A percentile compares a stretch with the other conserved stretches of the same genome.
Evolutionary conservation across 129 eudicot species (phyloP).

Genomic region (Dittrichia graveolens): DNA sequence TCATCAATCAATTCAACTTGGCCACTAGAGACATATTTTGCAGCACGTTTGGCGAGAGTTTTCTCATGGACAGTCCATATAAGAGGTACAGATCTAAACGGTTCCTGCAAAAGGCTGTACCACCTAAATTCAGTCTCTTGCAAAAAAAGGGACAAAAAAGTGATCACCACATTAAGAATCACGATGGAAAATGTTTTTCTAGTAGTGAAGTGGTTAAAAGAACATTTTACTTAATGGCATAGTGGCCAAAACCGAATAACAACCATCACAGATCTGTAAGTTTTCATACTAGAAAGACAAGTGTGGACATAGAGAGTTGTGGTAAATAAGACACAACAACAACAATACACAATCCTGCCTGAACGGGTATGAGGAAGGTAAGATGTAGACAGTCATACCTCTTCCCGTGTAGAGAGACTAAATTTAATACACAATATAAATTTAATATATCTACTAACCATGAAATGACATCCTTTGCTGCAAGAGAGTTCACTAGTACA

Average conservation of each 20-base stretch:
- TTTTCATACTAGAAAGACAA: no score
- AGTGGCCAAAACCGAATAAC: no score
- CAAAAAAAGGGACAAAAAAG: background rate
- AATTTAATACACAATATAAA: background rate
- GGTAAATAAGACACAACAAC: no score
- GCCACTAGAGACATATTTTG: constrained; percentile 50
- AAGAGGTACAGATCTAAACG: constrained; percentile 79
- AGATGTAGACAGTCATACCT: no score
- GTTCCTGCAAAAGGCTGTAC: constrained; percentile 95
- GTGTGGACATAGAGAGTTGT: no score
- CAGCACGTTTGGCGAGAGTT: constrained; percentile 56
- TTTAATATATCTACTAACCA: constrained; percentile 46
- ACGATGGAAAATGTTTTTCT: background rate
- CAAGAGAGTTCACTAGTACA: constrained; percentile 70
- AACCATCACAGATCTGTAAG: no score
- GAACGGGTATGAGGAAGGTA: no score
- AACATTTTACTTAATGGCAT: background rate
- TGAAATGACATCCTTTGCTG: constrained; percentile 56
- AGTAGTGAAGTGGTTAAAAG: no score
- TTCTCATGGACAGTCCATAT: constrained; percentile 85
- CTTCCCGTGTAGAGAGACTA: no score
- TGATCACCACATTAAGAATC: background rate
- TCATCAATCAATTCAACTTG: constrained; percentile 51
- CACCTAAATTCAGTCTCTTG: constrained; percentile 44
- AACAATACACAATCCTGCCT: no score